A percentile compares a stretch with the other conserved stretches of the same genome.
phyloP scores from a whole-genome alignment of 441 rosid genomes.

The Hypseocharis bilobata region DNA sequence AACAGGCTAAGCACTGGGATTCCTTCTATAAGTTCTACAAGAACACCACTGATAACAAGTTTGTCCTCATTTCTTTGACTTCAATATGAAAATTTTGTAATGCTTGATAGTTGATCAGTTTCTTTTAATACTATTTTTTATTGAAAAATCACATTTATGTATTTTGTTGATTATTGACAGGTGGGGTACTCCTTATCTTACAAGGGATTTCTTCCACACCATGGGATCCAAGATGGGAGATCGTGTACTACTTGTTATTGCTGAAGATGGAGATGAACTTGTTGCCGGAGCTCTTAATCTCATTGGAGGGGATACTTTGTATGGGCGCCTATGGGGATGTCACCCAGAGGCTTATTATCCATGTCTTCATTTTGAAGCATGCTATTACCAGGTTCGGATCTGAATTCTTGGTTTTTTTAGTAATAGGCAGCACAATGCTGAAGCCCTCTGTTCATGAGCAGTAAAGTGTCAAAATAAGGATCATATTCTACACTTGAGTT shows the following conservation, averaged over 20 bases:
- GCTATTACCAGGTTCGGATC: slow-evolving; percentile 74
- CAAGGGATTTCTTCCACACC: slow-evolving; percentile 70
- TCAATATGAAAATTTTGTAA: neutral
- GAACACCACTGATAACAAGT: slow-evolving; percentile 94
- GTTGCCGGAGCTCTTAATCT: slow-evolving; percentile 93
- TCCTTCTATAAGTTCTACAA: slow-evolving; percentile 75
- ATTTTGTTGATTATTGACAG: slow-evolving; percentile 29
- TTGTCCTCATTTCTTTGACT: slow-evolving; percentile 19
- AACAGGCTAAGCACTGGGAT: slow-evolving; percentile 90
- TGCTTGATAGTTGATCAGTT: neutral
- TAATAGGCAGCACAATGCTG: neutral
- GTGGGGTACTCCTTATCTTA: slow-evolving; percentile 92
- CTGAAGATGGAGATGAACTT: slow-evolving; percentile 76
- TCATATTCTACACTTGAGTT: neutral
- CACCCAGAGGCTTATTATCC: slow-evolving; percentile 67
- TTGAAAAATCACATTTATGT: neutral
- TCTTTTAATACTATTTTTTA: neutral
- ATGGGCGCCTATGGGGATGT: slow-evolving; percentile 92
- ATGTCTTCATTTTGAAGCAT: slow-evolving; percentile 84
- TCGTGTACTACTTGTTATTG: slow-evolving; percentile 57
- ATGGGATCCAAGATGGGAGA: slow-evolving; percentile 82
- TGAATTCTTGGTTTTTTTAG: slow-evolving; percentile 1
- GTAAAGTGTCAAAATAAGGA: neutral
- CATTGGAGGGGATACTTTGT: slow-evolving; percentile 79
- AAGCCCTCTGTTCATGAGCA: neutral